Evolutionary conservation across 805 yeast genomes (phyloP).

Genomic region (Saccharomycopsis capsularis): DNA sequence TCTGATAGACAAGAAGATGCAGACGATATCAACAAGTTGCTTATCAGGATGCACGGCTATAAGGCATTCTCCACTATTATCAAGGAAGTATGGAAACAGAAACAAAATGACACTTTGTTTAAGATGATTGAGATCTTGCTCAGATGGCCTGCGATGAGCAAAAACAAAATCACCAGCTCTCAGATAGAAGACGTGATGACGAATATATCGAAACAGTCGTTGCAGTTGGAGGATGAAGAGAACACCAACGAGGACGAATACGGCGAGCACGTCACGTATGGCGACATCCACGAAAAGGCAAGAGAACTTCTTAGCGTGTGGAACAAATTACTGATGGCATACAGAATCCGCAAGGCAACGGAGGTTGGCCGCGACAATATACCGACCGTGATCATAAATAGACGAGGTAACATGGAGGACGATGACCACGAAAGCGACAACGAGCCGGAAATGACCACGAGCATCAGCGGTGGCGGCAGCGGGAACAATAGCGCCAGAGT

Average conservation of each 20-base stretch:
- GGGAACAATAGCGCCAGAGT: neutral
- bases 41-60: slow-evolving; percentile 82
- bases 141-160: slow-evolving; percentile 65
- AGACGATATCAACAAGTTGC: slow-evolving; percentile 43
- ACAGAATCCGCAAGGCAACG: slow-evolving; percentile 65
- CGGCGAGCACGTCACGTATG: slow-evolving; percentile 19
- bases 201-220: slow-evolving; percentile 30
- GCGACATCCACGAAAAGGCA: slow-evolving; percentile 33
- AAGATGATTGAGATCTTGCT: slow-evolving; percentile 51
- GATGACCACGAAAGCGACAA: neutral
- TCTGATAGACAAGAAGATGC: slow-evolving; percentile 34
- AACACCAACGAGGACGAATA: neutral
- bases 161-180: slow-evolving; percentile 68
- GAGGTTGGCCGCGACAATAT: slow-evolving; percentile 18
- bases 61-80: slow-evolving; percentile 63
- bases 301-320: slow-evolving; percentile 52
- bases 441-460: neutral
- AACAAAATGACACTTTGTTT: slow-evolving; percentile 17
- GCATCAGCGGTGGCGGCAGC: neutral
- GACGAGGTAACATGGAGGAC: slow-evolving; percentile 24
- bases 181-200: slow-evolving; percentile 61
- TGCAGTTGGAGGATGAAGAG: slow-evolving; percentile 29
- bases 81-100: slow-evolving; percentile 31
- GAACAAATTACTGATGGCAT: slow-evolving; percentile 73
- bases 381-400: slow-evolving; percentile 17